A percentile compares a stretch with the other conserved stretches of the same genome.
Conservation (phyloP, 2,329 filamentous ascomycete genomes). For the Pezicula neosporulosa region DNA sequence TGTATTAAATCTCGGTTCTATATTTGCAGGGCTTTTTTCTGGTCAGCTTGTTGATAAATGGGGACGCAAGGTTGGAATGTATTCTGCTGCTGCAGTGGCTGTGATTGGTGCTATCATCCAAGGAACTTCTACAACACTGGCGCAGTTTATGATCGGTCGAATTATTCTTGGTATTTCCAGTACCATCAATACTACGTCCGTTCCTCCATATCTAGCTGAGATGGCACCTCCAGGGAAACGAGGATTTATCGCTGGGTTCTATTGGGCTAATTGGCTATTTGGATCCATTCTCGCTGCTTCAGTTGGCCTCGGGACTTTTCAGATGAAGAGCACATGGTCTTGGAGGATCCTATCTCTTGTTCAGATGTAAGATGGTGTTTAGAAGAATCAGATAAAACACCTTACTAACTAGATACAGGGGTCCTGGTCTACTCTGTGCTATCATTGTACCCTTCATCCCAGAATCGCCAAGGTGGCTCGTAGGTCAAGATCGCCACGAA, state of each 20-base stretch:
- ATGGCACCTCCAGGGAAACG: neutral
- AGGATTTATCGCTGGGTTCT: neutral
- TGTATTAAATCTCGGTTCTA: neutral
- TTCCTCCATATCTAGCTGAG: neutral
- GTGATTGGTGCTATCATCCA: constrained; percentile 39
- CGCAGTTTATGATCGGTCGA: constrained; percentile 37
- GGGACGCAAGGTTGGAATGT: constrained; percentile 9
- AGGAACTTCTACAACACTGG: constrained; percentile 30
- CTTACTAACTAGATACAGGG: neutral
- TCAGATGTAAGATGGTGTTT: constrained; percentile 27
- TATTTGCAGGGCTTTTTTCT: constrained; percentile 32
- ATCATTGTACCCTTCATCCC: constrained; percentile 42
- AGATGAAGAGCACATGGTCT: neutral
- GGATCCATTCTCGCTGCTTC: constrained; percentile 14
- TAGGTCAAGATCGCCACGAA: constrained; percentile 46
- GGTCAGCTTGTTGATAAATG: constrained; percentile 27
- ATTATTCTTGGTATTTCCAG: constrained; percentile 30
- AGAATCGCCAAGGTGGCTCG: constrained; percentile 57
- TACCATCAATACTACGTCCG: neutral
- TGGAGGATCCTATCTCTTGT: constrained; percentile 1
- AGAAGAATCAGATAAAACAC: no score
- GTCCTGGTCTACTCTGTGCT: neutral
- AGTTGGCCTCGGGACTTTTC: neutral
- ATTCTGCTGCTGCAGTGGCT: constrained; percentile 27
- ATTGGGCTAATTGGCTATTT: neutral